Base-by-base conservation (phyloP, 306 rosid genomes). In the Amphicarpaea edgeworthii region DNA sequence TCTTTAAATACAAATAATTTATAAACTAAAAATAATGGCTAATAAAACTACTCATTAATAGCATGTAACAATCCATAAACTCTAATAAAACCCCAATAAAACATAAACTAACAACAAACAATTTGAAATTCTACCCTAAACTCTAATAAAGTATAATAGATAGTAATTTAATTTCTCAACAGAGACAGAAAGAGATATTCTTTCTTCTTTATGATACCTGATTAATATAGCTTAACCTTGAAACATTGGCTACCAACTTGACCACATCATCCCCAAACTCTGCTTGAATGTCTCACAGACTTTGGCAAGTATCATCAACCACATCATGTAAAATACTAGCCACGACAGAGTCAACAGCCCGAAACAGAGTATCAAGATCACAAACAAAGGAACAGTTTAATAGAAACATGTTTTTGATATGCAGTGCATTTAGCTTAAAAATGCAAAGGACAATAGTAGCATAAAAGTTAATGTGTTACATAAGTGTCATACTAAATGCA, bases 281-380 rank as follows among this genome's bases (percentile, higher is more conserved):
- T 79, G 82, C 87, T 84, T 92, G 87, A 75, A 94, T 79, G 43
- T 63, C 85, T 59, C 59, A 84, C 79, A 94, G 88, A 76, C 90
- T 88, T 86, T 87, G 85, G 75, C 86, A 70, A 50, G 98, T 87
- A 67, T 94, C 97, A 79, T 94, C 98, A 60, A 94, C 89, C 79
- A 94, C 91, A 11, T 94, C 98, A 69, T 94, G 98, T 63, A 94
- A 94, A 87, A 94, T 85, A 81, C 98, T 97, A 60, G 98, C 97
- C 84, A 92, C 97, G 3, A 94, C 87, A 58, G 97, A 92, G 60
- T 92, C 90, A 71, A 94, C 86, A 69, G 98, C 97, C 98, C 92
- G 97, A 75, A 82, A 60, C 41, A 47, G 70, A 72, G 65, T 76
- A 62, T 40, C 19, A 76, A 40, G 45, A 70, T 64, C 71, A 46